Conservation (phyloP, 352 stramenopile genomes). For the Pythium dissimile region DNA sequence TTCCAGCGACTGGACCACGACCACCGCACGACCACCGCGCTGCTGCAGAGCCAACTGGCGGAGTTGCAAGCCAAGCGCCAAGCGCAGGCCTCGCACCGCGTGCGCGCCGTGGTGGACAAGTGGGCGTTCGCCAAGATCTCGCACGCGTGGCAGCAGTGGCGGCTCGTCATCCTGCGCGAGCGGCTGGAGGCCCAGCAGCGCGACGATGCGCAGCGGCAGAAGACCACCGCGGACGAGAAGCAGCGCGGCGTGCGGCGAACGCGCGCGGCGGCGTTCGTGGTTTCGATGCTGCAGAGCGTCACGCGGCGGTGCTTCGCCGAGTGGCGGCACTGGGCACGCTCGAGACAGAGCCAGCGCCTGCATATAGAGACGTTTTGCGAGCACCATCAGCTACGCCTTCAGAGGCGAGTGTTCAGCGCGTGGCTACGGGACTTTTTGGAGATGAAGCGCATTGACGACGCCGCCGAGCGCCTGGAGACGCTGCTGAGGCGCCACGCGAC, state of each 20-base stretch:
- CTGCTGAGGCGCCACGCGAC: not conserved
- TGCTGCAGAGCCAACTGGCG: conserved; percentile 21
- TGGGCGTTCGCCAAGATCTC: conserved; percentile 34
- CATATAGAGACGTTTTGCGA: not conserved
- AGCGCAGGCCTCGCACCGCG: conserved; percentile 24
- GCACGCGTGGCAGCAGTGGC: conserved; percentile 43
- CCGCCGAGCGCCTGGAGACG: not conserved
- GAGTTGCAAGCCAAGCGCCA: conserved; percentile 15
- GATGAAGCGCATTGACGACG: not conserved
- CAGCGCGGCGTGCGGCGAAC: not conserved
- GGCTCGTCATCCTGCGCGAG: not conserved
- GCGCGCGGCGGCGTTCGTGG: conserved; percentile 6
- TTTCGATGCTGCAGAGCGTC: not conserved
- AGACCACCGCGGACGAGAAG: not conserved
- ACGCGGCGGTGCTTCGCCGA: conserved; percentile 11
- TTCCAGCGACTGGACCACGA: conserved; percentile 34
- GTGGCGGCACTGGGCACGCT: not conserved
- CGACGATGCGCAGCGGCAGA: not conserved
- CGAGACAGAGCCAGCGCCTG: not conserved
- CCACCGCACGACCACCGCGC: conserved; percentile 16
- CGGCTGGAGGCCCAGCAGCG: conserved; percentile 8
- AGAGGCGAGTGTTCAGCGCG: not conserved
- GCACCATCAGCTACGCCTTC: not conserved
- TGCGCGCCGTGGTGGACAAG: conserved; percentile 22
- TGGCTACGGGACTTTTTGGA: not conserved